Base-by-base conservation (phyloP, 148 eudicot species). In the Fagopyrum esculentum region DNA sequence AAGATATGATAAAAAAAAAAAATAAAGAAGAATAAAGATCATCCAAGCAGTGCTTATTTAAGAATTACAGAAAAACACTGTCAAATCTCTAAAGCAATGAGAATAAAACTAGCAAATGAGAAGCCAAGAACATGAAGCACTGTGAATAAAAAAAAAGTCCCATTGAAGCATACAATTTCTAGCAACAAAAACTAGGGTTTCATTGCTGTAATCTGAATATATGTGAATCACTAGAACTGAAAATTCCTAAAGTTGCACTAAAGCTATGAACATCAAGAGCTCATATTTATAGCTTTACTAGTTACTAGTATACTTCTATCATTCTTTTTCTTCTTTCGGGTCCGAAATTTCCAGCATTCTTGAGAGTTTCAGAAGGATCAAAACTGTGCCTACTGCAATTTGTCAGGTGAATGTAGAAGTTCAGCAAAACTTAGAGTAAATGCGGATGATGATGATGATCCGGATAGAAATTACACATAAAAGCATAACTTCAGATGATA, bases 231-330 rank as follows among this genome's bases (percentile, higher is more conserved):
- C 6, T 1, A 40, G 43, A 66, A 4, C 45, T 43, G 16, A 15
- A 6, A 40, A 66, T 35, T 13, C 46, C 45, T 12, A 13, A 30
- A 66, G 47, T 47, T 66, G 45, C 9, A 66, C n/a, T 35, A 40
- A n/a, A 66, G 71, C 71, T 66, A 66, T 66, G 47, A 66, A 40
- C 71, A 66, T 30, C 69, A 63, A 63, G 69, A 63, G 44, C 69
- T 30, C 13, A 63, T 35, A 30, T 29, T 63, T 63, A 11, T 63
- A 11, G 6, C 15, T 29, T 63, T 63, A 63, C 63, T 19, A 35
- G 40, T 35, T 35, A 17, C 63, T 63, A 63, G 69, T 9, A 29
- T 29, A 63, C 16, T 16, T 22, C 10, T 30, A 26, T 9, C 45
- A 11, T 30, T 63, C 44, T 63, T 63, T 35, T 35, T 35, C 40